These are phyloP conservation scores for Prinsepia uniflora DNA, from an alignment of 306 rosid genomes.

Conservation along the genomic window DNA sequence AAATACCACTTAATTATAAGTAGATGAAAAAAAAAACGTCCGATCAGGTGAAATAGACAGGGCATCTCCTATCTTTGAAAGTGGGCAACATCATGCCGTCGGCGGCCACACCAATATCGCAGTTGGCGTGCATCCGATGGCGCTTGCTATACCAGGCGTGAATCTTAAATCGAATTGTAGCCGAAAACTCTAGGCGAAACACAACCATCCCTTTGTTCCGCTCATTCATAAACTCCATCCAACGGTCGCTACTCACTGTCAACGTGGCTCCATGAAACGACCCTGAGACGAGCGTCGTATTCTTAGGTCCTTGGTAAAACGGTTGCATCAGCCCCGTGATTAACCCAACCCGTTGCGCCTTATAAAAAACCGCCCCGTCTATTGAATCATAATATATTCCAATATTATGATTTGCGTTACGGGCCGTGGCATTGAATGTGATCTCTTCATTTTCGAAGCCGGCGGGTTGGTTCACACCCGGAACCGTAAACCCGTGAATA, in stretches of 20 bases:
- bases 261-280: conserved; percentile 44
- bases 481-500: conserved; percentile 54
- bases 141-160: conserved; percentile 57
- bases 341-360: conserved; percentile 54
- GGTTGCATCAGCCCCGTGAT: conserved; percentile 36
- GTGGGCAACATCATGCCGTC: conserved; percentile 50
- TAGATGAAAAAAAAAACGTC: not conserved
- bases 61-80: conserved; percentile 55
- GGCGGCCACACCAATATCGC: conserved; percentile 60
- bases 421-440: conserved; percentile 44
- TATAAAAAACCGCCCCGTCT: conserved; percentile 51
- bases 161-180: conserved; percentile 55
- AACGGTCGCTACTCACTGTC: conserved; percentile 43
- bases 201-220: conserved; percentile 49
- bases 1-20: not conserved
- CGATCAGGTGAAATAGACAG: conserved; percentile 60
- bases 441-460: conserved; percentile 51
- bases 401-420: conserved; percentile 70
- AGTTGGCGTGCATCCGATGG: conserved; percentile 69
- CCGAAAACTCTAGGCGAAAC: conserved; percentile 56
- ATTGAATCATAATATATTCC: conserved; percentile 55
- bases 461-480: conserved; percentile 43
- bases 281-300: conserved; percentile 39
- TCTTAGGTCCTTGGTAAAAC: conserved; percentile 67
- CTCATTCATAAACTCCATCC: conserved; percentile 64